phyloP scores from a whole-genome alignment of 305 asterid genomes.

The Fraxinus sp. region DNA sequence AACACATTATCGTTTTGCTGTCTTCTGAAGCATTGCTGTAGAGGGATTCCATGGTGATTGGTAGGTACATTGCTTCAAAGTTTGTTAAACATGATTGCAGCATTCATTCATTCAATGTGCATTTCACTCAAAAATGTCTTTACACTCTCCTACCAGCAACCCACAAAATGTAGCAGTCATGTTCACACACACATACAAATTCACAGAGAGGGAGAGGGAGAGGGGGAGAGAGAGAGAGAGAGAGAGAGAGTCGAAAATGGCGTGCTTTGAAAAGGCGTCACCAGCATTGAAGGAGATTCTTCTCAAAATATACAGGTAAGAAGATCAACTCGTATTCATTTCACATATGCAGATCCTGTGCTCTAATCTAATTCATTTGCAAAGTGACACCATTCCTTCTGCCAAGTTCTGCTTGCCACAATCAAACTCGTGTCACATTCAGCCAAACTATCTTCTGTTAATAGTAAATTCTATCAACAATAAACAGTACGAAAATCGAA shows the following conservation, averaged over 20 bases:
- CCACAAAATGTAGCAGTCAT: background rate
- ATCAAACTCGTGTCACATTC: background rate
- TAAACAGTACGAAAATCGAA: background rate
- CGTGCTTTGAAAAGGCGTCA: slow-evolving; percentile 77
- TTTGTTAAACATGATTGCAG: slow-evolving; percentile 54
- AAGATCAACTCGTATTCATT: background rate
- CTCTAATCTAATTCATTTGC: background rate
- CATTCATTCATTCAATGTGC: slow-evolving; percentile 35
- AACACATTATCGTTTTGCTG: slow-evolving; percentile 14
- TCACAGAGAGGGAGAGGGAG: background rate
- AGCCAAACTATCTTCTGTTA: background rate
- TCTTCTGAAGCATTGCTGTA: slow-evolving; percentile 24
- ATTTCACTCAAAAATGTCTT: slow-evolving; percentile 47
- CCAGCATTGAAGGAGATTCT: slow-evolving; percentile 83
- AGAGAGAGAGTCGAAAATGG: slow-evolving; percentile 37
- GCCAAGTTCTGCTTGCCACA: slow-evolving; percentile 20
- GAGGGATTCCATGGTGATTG: slow-evolving; percentile 9
- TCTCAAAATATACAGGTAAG: slow-evolving; percentile 67
- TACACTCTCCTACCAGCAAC: slow-evolving; percentile 15
- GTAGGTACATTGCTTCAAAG: slow-evolving; percentile 50
- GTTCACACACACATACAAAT: background rate
- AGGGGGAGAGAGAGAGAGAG: background rate
- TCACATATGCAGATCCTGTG: background rate
- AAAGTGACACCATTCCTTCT: background rate
- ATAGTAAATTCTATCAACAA: background rate